Conservation (phyloP, 495 filamentous ascomycete species). For the Tuber microsphaerosporum region DNA sequence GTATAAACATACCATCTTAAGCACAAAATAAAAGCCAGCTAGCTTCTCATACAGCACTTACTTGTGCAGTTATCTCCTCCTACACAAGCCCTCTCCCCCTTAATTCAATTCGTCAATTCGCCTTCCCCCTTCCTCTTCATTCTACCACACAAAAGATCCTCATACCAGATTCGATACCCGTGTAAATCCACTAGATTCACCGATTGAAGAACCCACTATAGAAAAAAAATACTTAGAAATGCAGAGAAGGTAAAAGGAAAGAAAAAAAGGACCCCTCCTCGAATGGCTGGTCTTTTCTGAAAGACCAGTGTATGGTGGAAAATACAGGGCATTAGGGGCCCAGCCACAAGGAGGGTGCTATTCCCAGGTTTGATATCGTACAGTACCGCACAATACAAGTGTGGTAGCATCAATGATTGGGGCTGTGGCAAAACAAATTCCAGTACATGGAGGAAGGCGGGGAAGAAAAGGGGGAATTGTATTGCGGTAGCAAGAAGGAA, state of each 20-base stretch:
- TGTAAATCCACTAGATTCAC: neutral
- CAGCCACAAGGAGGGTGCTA: neutral
- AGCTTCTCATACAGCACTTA: neutral
- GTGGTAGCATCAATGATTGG: neutral
- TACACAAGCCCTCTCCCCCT: neutral
- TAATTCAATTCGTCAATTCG: neutral
- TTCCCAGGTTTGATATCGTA: neutral
- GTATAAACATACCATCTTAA: neutral
- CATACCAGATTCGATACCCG: constrained; percentile 1
- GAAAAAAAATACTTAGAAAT: neutral
- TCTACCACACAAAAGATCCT: neutral
- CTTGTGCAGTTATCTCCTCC: neutral
- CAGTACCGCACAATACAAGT: neutral
- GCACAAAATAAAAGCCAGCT: neutral
- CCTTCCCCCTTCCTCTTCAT: neutral
- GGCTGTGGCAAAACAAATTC: neutral
- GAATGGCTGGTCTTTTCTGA: neutral
- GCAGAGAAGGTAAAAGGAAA: neutral
- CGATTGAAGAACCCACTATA: neutral
- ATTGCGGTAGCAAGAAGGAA: neutral
- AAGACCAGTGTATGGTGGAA: neutral
- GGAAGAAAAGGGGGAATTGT: neutral
- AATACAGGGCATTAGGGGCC: neutral
- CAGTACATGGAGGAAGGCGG: neutral
- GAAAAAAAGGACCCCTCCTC: neutral